Percentiles rank a stretch among this genome's conserved stretches.
Evolutionary conservation across 73 alveolate species (phyloP).

Genomic region (Blepharisma stoltei): DNA sequence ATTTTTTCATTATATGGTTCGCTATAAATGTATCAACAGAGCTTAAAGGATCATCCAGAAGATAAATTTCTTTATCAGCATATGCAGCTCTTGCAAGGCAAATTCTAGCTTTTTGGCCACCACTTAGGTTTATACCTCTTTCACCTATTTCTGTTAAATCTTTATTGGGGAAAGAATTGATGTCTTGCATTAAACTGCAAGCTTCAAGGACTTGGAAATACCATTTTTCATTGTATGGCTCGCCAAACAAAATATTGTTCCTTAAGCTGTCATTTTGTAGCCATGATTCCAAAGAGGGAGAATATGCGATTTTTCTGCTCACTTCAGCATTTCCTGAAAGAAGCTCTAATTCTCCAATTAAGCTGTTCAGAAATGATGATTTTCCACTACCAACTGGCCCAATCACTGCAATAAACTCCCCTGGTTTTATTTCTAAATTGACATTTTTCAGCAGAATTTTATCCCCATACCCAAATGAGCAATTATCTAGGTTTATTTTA

Average conservation of each 20-base stretch:
- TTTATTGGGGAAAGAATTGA: conserved; percentile 49
- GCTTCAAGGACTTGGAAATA: conserved; percentile 54
- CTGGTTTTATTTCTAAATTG: conserved; percentile 35
- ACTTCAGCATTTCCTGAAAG: conserved; percentile 17
- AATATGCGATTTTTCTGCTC: conserved; percentile 25
- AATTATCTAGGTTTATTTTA: neutral
- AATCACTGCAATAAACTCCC: conserved; percentile 57
- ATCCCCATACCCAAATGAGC: conserved; percentile 22
- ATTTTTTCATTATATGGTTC: conserved; percentile 43
- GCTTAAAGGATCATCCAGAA: conserved; percentile 69
- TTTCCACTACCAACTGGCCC: conserved; percentile 83
- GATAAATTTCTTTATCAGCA: conserved; percentile 53
- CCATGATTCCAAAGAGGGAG: conserved; percentile 32
- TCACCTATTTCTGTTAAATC: conserved; percentile 81
- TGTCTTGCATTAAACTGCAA: conserved; percentile 59
- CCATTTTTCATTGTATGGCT: conserved; percentile 50
- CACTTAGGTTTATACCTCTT: conserved; percentile 70
- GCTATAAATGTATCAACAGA: conserved; percentile 58
- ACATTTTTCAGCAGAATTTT: conserved; percentile 48
- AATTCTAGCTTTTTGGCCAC: conserved; percentile 73
- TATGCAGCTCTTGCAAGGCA: conserved; percentile 66
- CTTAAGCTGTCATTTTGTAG: conserved; percentile 26
- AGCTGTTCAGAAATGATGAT: conserved; percentile 48
- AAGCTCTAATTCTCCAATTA: conserved; percentile 53
- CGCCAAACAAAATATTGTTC: conserved; percentile 61